These are phyloP conservation scores for Silene uniflora DNA, from an alignment of 148 eudicot species.

Conservation along the genomic window DNA sequence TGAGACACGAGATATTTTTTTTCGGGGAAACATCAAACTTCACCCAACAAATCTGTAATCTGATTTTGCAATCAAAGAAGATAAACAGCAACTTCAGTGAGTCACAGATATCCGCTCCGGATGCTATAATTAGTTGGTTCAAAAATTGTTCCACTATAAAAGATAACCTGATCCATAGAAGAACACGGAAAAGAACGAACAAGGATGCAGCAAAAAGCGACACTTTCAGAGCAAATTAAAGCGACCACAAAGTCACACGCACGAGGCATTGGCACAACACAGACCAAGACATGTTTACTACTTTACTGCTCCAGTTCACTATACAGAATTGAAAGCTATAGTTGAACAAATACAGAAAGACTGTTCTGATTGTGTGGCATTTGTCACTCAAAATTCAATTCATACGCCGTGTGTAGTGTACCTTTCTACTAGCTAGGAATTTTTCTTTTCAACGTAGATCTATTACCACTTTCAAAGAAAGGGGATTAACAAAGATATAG, in stretches of 20 bases:
- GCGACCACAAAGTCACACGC: neutral
- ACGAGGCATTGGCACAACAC: neutral
- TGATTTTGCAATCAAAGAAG: neutral
- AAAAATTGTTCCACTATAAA: neutral
- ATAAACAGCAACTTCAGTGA: neutral
- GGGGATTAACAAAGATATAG: too few species aligned
- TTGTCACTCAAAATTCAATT: neutral
- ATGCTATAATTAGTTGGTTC: neutral
- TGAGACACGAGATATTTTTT: neutral
- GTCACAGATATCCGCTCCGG: neutral
- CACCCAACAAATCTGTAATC: neutral
- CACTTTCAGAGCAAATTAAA: neutral
- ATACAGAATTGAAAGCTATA: neutral
- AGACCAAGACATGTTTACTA: neutral
- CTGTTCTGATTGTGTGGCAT: too few species aligned
- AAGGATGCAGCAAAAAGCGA: neutral
- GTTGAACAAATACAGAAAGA: neutral
- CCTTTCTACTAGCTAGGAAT: too few species aligned
- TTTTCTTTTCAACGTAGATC: too few species aligned
- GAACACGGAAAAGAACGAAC: neutral
- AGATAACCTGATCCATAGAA: neutral
- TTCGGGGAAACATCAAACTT: neutral
- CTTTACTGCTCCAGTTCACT: neutral
- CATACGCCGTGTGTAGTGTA: too few species aligned
- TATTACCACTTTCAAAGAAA: too few species aligned